These are phyloP conservation scores for Mycena sp. DNA, from an alignment of 1,284 basidiomycete species.

Conservation along the genomic window DNA sequence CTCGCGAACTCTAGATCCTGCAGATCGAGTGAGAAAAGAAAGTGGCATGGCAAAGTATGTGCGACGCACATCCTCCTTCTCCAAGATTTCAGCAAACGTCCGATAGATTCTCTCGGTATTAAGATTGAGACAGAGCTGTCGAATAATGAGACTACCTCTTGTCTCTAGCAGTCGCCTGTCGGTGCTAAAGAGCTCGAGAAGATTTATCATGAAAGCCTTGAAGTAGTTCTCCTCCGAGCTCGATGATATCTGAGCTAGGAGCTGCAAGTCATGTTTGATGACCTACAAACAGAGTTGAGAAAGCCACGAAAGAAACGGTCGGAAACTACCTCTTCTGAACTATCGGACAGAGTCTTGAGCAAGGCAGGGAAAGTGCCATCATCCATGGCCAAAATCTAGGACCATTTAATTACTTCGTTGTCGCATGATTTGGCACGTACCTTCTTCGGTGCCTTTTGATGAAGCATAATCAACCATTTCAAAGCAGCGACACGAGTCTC, in stretches of 20 bases:
- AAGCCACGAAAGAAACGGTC: background rate
- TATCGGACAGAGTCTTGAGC: constrained; percentile 95
- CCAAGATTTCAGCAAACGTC: constrained; percentile 95
- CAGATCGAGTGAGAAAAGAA: background rate
- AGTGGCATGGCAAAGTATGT: constrained; percentile 1
- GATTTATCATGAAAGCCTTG: constrained; percentile 94
- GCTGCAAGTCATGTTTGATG: constrained; percentile 94
- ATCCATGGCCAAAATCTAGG: constrained; percentile 92
- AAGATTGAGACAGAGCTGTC: constrained; percentile 93
- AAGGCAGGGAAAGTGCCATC: constrained; percentile 97
- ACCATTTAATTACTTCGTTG: background rate
- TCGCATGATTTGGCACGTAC: constrained; percentile 48
- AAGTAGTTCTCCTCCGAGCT: constrained; percentile 96
- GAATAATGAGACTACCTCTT: constrained; percentile 94
- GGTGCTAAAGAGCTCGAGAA: constrained; percentile 95
- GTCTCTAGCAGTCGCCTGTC: constrained; percentile 92
- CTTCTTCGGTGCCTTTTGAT: constrained; percentile 97
- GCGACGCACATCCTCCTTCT: constrained; percentile 89
- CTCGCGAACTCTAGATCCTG: constrained; percentile 83
- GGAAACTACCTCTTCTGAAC: constrained; percentile 87
- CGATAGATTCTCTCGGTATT: constrained; percentile 97
- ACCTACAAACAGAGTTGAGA: constrained; percentile 58
- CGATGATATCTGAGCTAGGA: constrained; percentile 96
- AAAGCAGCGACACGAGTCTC: constrained; percentile 95
- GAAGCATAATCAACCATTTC: constrained; percentile 99